phyloP scores from a whole-genome alignment of 2,329 filamentous ascomycete species.

The Parasarocladium wereldwijsianum region DNA sequence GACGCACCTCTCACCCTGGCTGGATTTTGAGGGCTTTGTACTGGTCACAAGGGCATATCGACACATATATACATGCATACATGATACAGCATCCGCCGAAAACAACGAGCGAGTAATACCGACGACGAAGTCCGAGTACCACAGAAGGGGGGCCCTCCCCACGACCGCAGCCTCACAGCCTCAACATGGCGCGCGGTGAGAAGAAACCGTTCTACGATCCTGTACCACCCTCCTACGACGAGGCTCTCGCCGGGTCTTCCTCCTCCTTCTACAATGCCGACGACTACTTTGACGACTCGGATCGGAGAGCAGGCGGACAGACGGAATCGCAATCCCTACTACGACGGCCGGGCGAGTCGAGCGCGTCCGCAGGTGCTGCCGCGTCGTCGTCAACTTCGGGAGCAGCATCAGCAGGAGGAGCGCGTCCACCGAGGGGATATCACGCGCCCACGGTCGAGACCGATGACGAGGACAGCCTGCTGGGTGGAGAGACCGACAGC shows the following conservation, averaged over 20 bases:
- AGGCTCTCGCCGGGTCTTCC: slow-evolving; percentile 22
- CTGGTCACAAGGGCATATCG: too few species aligned
- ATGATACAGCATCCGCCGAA: too few species aligned
- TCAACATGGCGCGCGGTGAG: slow-evolving; percentile 18
- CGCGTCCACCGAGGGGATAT: slow-evolving; percentile 46
- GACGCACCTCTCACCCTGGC: too few species aligned
- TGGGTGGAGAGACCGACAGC: slow-evolving; percentile 32
- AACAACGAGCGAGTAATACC: too few species aligned
- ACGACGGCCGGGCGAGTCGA: slow-evolving; percentile 1
- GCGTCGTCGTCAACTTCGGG: slow-evolving; percentile 22
- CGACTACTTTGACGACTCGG: slow-evolving; percentile 35
- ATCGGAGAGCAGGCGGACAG: slow-evolving; percentile 32
- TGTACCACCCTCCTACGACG: slow-evolving; percentile 27
- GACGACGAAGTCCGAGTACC: too few species aligned
- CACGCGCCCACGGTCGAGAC: slow-evolving; percentile 67
- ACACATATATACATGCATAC: too few species aligned
- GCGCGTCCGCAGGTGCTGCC: slow-evolving; percentile 30
- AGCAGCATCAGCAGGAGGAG: too few species aligned
- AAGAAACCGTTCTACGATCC: slow-evolving; percentile 27
- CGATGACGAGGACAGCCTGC: slow-evolving; percentile 49
- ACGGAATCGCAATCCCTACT: slow-evolving; percentile 68
- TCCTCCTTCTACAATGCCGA: slow-evolving; percentile 13
- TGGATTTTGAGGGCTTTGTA: too few species aligned
- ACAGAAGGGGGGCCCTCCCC: too few species aligned
- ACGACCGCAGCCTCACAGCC: too few species aligned